Evolutionary conservation across 2,329 filamentous ascomycete species (phyloP).

Genomic region (Plenodomus tracheiphilus): DNA sequence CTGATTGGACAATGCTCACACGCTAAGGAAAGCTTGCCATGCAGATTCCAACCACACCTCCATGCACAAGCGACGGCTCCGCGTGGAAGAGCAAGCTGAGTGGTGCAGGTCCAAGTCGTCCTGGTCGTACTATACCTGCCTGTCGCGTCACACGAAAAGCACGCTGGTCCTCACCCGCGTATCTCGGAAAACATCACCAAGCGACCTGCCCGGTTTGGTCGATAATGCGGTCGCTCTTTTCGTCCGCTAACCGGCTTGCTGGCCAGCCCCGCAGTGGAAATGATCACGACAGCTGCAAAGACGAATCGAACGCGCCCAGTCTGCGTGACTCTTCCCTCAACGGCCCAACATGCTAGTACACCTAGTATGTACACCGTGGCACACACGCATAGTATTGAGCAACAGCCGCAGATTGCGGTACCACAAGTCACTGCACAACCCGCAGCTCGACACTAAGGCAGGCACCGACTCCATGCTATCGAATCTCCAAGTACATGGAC

Average conservation of each 20-base stretch:
- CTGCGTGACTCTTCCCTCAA: constrained; percentile 17
- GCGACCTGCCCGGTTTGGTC: constrained; percentile 39
- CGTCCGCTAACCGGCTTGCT: constrained; percentile 26
- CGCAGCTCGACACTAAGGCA: constrained; percentile 6
- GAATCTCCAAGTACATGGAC: constrained; percentile 20
- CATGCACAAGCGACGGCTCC: constrained; percentile 34
- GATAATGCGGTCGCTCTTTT: constrained; percentile 26
- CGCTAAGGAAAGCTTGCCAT: constrained; percentile 43
- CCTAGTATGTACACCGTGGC: constrained; percentile 22
- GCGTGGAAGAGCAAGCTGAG: constrained; percentile 29
- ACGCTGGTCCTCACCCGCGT: constrained; percentile 13
- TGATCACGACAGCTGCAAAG: constrained; percentile 32
- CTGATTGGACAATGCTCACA: constrained; percentile 28
- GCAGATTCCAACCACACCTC: constrained; percentile 36
- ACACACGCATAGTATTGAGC: constrained; percentile 26
- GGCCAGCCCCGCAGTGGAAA: constrained; percentile 36
- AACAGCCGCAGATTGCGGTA: constrained; percentile 21
- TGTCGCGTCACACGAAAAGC: constrained; percentile 32
- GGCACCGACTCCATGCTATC: constrained; percentile 25
- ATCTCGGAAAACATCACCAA: constrained; percentile 30
- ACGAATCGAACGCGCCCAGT: constrained; percentile 27
- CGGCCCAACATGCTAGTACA: constrained; percentile 23
- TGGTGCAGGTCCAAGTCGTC: constrained; percentile 40
- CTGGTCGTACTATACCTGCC: constrained; percentile 33
- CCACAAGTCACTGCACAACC: constrained; percentile 26